These are phyloP conservation scores for Syzygium grande DNA, from an alignment of 345 rosid genomes.

Conservation along the genomic window DNA sequence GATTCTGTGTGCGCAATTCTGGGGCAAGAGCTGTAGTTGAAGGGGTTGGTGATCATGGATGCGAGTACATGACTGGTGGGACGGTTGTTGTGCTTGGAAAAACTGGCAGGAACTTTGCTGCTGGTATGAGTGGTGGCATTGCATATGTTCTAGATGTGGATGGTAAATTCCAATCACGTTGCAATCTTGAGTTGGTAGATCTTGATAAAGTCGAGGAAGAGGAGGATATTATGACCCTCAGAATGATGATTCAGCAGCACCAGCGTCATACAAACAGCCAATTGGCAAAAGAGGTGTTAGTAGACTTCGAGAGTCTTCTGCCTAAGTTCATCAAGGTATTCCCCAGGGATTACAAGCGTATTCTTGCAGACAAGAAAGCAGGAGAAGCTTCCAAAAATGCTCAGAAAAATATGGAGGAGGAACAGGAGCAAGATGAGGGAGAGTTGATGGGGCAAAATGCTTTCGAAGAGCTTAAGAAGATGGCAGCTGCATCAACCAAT, in stretches of 20 bases:
- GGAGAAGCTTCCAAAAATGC: conserved; percentile 37
- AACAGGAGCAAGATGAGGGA: conserved; percentile 47
- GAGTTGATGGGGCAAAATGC: conserved; percentile 60
- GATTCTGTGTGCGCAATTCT: conserved; percentile 97
- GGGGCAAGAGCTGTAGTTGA: conserved; percentile 98
- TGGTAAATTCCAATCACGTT: conserved; percentile 69
- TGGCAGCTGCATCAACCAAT: conserved; percentile 56
- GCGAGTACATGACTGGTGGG: conserved; percentile 99
- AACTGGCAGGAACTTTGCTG: conserved; percentile 98
- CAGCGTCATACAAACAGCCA: conserved; percentile 86
- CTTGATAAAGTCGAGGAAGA: conserved; percentile 92
- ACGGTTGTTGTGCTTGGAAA: conserved; percentile 92
- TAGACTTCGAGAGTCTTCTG: conserved; percentile 62
- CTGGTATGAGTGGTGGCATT: conserved; percentile 99
- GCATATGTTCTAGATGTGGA: conserved; percentile 90
- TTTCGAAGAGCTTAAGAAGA: conserved; percentile 82
- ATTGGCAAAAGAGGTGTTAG: conserved; percentile 79
- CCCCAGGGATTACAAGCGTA: conserved; percentile 95
- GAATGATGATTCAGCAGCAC: conserved; percentile 98
- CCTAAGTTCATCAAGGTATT: conserved; percentile 84
- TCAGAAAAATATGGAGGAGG: conserved; percentile 39
- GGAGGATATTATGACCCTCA: conserved; percentile 77
- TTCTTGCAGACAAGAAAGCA: conserved; percentile 69
- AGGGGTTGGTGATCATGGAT: conserved; percentile 99
- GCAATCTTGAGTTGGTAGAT: conserved; percentile 90